phyloP scores from a whole-genome alignment of 495 filamentous ascomycete species.

The Talaromyces thailandensis region DNA sequence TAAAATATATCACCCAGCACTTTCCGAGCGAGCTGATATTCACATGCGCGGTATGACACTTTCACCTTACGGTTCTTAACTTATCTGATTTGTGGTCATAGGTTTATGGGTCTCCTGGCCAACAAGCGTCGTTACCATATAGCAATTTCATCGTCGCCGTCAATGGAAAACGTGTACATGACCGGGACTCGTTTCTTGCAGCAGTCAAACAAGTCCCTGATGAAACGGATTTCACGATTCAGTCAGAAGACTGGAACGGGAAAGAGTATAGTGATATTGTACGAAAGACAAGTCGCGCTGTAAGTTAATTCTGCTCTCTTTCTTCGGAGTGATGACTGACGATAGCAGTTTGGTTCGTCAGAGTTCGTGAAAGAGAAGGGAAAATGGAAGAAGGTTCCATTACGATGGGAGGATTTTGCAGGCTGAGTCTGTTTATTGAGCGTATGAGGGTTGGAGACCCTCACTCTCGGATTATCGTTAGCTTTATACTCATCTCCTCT shows the following conservation, averaged over 20 bases:
- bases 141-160: constrained; percentile 1
- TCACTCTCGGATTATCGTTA: not conserved
- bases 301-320: not conserved
- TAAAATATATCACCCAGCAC: constrained; percentile 4
- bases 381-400: constrained; percentile 1
- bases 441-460: not conserved
- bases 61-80: not conserved
- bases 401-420: not conserved
- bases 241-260: constrained; percentile 2
- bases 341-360: not conserved
- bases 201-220: constrained; percentile 1
- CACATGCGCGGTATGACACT: not conserved
- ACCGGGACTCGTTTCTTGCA: not conserved
- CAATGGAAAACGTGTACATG: not conserved
- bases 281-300: constrained; percentile 2
- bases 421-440: not conserved
- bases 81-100: not conserved
- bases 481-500: not conserved
- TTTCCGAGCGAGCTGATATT: not conserved
- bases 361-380: constrained; percentile 2
- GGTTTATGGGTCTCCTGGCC: not conserved
- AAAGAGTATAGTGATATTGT: constrained; percentile 1
- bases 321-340: not conserved
- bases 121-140: not conserved
- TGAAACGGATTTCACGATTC: constrained; percentile 5